Evolutionary conservation across 192 early-diverging fungal species (phyloP), one percentile per base, ranked within the genome.

Genomic region (Podila clonocystis): DNA sequence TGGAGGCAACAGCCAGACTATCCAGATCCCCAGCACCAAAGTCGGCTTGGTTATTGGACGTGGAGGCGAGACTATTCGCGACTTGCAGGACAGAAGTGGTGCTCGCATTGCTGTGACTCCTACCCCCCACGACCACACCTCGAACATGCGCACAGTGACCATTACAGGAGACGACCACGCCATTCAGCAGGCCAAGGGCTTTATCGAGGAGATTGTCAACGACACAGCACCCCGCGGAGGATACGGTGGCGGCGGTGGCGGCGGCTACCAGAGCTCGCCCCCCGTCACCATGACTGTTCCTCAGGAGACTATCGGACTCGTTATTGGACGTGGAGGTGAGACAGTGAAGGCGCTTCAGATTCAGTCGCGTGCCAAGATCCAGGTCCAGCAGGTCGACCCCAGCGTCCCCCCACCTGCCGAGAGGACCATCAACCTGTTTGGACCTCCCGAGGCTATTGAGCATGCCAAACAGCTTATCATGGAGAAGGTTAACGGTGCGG

Each of bases 1-100:
- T 48, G 65, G 75, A 63, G 75, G 82, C 7, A 64, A 75, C 17
- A 85, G 71, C 17, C 65, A 83, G n/a, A 83, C 86, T 17, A 89
- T 93, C 19, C 82, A 86, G 65, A 89, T 93, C 64, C 92, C 92
- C 22, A 85, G 83, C 31, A 65, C 76, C 62, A 92, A 91, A 66
- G 95, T 97, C 9, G 96, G 96, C 0, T 83, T 97, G 41, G 91
- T 97, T 8, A 97, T 97, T 83, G 92, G 92, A 24, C 80, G 91
- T 34, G 87, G 92, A 49, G 93, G 93, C 17, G 93, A 95, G 74
- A 95, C 88, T 15, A 95, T 95, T 73, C 85, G 91, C 22, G 87
- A 89, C 55, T 85, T 95, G 20, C 91, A 95, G 82, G 85, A 87
- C 52, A 68, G 86, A 33, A 89, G 89, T 61, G 91, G 91, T 4